These are phyloP conservation scores for Eragrostis tef DNA, from an alignment of 202 grass and related monocot species.

Conservation along the genomic window DNA sequence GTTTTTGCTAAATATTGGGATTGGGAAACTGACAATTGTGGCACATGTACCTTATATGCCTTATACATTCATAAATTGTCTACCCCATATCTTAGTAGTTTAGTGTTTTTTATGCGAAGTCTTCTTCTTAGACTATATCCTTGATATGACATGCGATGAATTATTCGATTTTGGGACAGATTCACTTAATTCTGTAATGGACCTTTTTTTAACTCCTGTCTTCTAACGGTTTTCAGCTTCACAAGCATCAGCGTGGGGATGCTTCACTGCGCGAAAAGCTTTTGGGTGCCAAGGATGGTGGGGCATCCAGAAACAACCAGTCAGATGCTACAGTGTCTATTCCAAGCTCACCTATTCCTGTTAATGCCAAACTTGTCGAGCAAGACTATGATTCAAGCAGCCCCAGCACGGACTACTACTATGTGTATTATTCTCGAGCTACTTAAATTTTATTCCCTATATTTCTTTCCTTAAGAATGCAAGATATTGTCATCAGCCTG, in stretches of 20 bases:
- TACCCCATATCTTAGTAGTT: constrained; percentile 31
- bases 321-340: constrained; percentile 41
- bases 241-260: constrained; percentile 50
- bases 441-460: constrained; percentile 23
- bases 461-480: constrained; percentile 35
- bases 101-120: constrained; percentile 11
- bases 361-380: constrained; percentile 36
- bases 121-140: constrained; percentile 11
- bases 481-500: neutral
- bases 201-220: constrained; percentile 9
- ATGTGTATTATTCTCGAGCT: constrained; percentile 64
- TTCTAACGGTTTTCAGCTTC: too few species aligned
- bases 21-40: neutral
- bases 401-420: constrained; percentile 68
- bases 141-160: neutral
- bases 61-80: constrained; percentile 26
- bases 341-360: constrained; percentile 77
- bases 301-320: constrained; percentile 28
- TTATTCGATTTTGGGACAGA: neutral
- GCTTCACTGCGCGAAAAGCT: constrained; percentile 58
- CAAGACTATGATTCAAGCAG: constrained; percentile 43
- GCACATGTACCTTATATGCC: neutral
- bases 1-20: neutral
- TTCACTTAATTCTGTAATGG: constrained; percentile 9
- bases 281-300: constrained; percentile 45